These are phyloP conservation scores for Lactarius akahatsu DNA, from an alignment of 768 basidiomycete species.

Conservation along the genomic window DNA sequence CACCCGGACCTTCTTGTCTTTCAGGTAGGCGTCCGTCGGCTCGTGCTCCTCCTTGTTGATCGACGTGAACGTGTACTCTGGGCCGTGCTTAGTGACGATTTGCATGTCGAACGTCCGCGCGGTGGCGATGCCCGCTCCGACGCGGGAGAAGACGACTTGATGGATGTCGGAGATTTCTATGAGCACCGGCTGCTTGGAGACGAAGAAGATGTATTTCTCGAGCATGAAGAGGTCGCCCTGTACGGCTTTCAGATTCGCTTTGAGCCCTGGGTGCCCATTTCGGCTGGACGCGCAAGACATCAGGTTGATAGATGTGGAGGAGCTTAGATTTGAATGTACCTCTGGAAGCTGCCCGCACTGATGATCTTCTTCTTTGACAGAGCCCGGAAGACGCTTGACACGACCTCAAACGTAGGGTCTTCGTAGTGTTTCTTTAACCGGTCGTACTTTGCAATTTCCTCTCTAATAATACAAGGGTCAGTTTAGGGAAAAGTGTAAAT, in stretches of 20 bases:
- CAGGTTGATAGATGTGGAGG: neutral
- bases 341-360: conserved; percentile 82
- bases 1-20: conserved; percentile 86
- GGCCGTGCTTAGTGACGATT: conserved; percentile 79
- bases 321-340: conserved; percentile 43
- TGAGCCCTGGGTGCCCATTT: conserved; percentile 90
- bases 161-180: conserved; percentile 89
- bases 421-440: conserved; percentile 92
- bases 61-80: conserved; percentile 87
- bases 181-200: conserved; percentile 91
- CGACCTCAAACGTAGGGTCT: conserved; percentile 92
- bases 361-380: conserved; percentile 90
- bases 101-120: conserved; percentile 94
- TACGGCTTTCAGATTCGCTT: conserved; percentile 94
- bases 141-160: conserved; percentile 89
- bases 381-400: conserved; percentile 90
- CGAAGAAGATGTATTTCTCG: conserved; percentile 97
- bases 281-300: conserved; percentile 49
- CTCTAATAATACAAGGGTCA: conserved; percentile 43
- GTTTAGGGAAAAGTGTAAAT: conserved; percentile 4
- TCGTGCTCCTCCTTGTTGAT: conserved; percentile 97
- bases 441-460: conserved; percentile 75
- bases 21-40: conserved; percentile 78
- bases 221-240: conserved; percentile 98
- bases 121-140: conserved; percentile 82